Evolutionary conservation across 345 rosid species (phyloP), one percentile per base, ranked within the genome.

Genomic region (Dipteronia dyeriana): DNA sequence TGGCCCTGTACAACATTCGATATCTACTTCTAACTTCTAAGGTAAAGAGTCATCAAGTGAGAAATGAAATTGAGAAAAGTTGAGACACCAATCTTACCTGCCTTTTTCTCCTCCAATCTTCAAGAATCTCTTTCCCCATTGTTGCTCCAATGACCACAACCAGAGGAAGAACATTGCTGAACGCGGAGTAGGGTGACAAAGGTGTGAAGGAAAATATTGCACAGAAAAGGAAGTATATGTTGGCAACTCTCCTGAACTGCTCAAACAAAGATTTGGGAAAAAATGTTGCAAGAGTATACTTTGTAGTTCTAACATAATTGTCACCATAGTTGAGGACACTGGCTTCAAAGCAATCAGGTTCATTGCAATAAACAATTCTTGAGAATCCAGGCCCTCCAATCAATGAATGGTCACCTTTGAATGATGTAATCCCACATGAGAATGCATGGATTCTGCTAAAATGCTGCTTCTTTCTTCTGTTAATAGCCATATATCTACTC

Each of bases 321-420:
- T 78, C 84, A 13, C 39, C 77, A 81, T 93, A 92, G 76, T 80
- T 85, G 38, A 61, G 82, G 16, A 83, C 70, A 76, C 83, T 82
- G 0, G 95, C 84, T 72, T 88, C 95, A 70, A 86, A 80, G 74
- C 90, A 63, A 66, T 88, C 88, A 25, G 95, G 90, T 12, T 95
- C 98, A 79, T 95, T 95, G 79, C 97, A 93, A 68, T 87, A 82
- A 2, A 91, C 95, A 19, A 91, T 84, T 53, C 99, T 88, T 0
- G 99, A 93, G 83, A 91, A 95, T 5, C 99, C 99, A 12, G 98
- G 97, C 56, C 99, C 99, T 53, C 99, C 99, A 16, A 95, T 90
- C 51, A 89, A 79, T 11, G 97, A 90, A 76, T 89, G 97, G 1
- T 92, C 98, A 3, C 85, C 92, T 75, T 81, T 82, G 78, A 89